These are phyloP conservation scores for Orychophragmus violaceus DNA, from an alignment of 345 rosid species.

Conservation along the genomic window DNA sequence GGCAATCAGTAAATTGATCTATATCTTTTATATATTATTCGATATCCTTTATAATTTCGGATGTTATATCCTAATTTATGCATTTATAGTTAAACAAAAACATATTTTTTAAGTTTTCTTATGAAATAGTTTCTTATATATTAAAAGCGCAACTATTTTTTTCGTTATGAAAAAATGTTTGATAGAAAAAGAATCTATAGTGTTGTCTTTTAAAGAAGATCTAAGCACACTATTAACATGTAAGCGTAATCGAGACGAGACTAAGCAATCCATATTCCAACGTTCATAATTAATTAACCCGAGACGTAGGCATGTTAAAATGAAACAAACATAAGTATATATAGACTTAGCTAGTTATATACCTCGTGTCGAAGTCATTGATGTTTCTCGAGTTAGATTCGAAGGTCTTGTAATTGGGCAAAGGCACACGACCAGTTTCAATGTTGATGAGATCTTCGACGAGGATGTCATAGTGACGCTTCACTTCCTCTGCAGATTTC, in stretches of 20 bases:
- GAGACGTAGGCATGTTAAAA: neutral
- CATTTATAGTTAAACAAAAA: neutral
- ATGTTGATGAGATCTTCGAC: slow-evolving; percentile 68
- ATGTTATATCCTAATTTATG: neutral
- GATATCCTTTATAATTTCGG: too few species aligned
- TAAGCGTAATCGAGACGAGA: neutral
- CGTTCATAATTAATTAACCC: neutral
- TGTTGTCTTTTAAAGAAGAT: neutral
- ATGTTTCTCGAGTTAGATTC: slow-evolving; percentile 33
- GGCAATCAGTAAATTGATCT: too few species aligned
- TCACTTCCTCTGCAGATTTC: slow-evolving; percentile 82
- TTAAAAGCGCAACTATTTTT: neutral
- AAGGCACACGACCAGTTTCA: slow-evolving; percentile 65
- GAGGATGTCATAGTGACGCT: slow-evolving; percentile 74
- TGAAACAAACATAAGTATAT: neutral
- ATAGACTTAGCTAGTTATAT: neutral
- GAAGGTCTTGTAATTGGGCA: slow-evolving; percentile 55
- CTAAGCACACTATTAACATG: neutral
- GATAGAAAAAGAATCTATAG: neutral
- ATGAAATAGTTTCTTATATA: neutral
- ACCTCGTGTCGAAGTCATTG: slow-evolving; percentile 42
- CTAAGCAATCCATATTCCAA: neutral
- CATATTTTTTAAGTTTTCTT: neutral
- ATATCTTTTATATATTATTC: too few species aligned
- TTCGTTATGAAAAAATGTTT: neutral